Base-by-base conservation (phyloP, 2,329 filamentous ascomycete species). In the Bimuria novae-zelandiae region DNA sequence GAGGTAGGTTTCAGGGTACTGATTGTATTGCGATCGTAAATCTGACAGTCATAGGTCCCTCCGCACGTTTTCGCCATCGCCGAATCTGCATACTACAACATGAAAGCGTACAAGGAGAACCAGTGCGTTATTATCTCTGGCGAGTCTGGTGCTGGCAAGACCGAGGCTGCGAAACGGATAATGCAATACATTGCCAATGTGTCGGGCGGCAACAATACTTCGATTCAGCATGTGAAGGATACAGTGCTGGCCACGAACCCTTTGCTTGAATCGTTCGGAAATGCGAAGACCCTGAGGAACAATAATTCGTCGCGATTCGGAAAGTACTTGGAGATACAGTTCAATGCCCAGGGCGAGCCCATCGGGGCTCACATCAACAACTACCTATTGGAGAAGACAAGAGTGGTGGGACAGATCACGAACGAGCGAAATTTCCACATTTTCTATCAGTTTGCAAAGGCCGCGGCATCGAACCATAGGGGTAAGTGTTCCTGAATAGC, bases 131-230 rank as follows among this genome's bases (percentile, higher is more conserved):
- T 99, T 76, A 99, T 99, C 65, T 97, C 94, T 4, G 94, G 94
- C 72, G 94, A 99, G 78, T 97, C 94, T 2, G 94, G 94, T 72
- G 94, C 94, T 29, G 94, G 94, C 74, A 99, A 99, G 82, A 99
- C 94, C 12, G 94, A 99, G 77, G 94, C 94, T 4, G 94, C 94
- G 55, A 97, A 99, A 83, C 89, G 93, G 67, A 89, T 99, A 69
- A 99, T 99, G 93, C 94, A 99, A 78, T 99, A 99, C 77, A 97
- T 99, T 74, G 94, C 94, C 62, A 97, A 88, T 73, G 93, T 97
- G 7, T 97, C 94, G 1, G 92, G 92, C 36, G 91, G 92, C 59
- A 83, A 74, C 60, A 87, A 90, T 63, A 89, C 89, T 53, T 91
- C 92, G 47, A 97, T 97, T 71, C 89, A 97, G 76, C 85, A 96